Evolutionary conservation across 2,329 filamentous ascomycete species (phyloP).

Genomic region (Hypomyces rosellus): DNA sequence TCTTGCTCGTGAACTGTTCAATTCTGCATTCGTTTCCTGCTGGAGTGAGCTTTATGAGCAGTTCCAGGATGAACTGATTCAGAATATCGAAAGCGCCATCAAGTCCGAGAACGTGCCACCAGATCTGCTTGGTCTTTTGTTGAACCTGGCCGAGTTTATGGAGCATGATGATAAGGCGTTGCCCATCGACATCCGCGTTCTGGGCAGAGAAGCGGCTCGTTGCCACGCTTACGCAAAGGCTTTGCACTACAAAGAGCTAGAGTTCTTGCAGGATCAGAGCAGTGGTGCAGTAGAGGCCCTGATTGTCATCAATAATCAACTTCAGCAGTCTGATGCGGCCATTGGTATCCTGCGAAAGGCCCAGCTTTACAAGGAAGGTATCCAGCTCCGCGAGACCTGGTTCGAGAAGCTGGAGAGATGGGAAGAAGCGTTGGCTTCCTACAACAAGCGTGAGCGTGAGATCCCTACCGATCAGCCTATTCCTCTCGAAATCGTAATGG

Average conservation of each 20-base stretch:
- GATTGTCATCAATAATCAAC: conserved; percentile 98
- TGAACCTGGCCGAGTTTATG: conserved; percentile 99
- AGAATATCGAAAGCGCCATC: conserved; percentile 91
- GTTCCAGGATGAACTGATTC: conserved; percentile 93
- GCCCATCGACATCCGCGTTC: conserved; percentile 90
- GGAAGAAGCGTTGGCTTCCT: conserved; percentile 92
- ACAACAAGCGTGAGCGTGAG: conserved; percentile 76
- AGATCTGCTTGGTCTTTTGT: conserved; percentile 84
- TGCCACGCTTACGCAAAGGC: conserved; percentile 98
- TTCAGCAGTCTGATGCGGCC: conserved; percentile 96
- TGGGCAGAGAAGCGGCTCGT: conserved; percentile 90
- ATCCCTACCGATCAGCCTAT: conserved; percentile 49
- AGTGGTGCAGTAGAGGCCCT: conserved; percentile 91
- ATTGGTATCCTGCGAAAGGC: conserved; percentile 97
- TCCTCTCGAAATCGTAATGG: conserved; percentile 95
- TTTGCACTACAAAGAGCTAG: conserved; percentile 96
- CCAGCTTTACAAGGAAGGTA: conserved; percentile 86
- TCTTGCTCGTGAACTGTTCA: conserved; percentile 89
- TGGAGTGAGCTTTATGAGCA: conserved; percentile 98
- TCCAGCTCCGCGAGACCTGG: conserved; percentile 96
- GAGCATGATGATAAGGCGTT: conserved; percentile 98
- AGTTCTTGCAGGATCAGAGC: conserved; percentile 97
- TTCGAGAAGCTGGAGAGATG: conserved; percentile 97
- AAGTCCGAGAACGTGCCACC: conserved; percentile 94
- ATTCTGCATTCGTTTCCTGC: conserved; percentile 97